Percentiles rank a stretch among this genome's conserved stretches.
Conservation (phyloP, 352 stramenopile species). For the Globisporangium heterothallicum region DNA sequence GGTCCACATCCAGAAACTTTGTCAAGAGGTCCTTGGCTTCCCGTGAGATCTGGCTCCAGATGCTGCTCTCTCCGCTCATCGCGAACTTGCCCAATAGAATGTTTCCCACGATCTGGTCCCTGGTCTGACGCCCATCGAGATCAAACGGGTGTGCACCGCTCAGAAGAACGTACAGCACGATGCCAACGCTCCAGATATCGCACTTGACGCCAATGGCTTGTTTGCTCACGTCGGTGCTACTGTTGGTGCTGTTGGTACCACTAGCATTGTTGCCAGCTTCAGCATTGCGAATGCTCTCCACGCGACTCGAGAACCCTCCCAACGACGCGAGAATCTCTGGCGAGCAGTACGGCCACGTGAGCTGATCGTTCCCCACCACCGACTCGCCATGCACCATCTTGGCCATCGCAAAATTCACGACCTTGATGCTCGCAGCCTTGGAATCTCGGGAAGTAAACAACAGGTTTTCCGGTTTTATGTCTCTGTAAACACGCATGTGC, state of each 20-base stretch:
- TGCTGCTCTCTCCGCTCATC: slow-evolving; percentile 22
- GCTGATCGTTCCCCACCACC: slow-evolving; percentile 14
- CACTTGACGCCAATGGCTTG: slow-evolving; percentile 24
- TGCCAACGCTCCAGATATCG: slow-evolving; percentile 85
- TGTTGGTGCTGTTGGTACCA: slow-evolving; percentile 20
- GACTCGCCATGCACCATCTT: slow-evolving; percentile 36
- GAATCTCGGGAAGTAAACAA: slow-evolving; percentile 68
- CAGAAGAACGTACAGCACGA: slow-evolving; percentile 88
- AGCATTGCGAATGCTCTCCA: slow-evolving; percentile 12
- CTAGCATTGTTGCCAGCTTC: slow-evolving; percentile 18
- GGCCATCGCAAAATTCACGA: slow-evolving; percentile 84
- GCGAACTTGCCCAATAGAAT: slow-evolving; percentile 40
- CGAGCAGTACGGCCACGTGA: slow-evolving; percentile 62
- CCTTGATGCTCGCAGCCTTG: slow-evolving; percentile 64
- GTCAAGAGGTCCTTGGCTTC: slow-evolving; percentile 48
- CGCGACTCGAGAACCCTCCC: slow-evolving; percentile 3
- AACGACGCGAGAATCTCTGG: slow-evolving; percentile 50
- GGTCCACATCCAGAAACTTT: slow-evolving; percentile 28
- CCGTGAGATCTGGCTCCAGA: slow-evolving; percentile 42
- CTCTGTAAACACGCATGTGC: slow-evolving; percentile 22
- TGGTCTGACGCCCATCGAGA: slow-evolving; percentile 52
- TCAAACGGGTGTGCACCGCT: slow-evolving; percentile 77
- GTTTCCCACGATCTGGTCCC: slow-evolving; percentile 67
- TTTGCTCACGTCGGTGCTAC: not conserved
- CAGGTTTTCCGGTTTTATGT: slow-evolving; percentile 85